Base-by-base conservation (phyloP, 768 basidiomycete genomes). In the Boletus tylopilopsis region DNA sequence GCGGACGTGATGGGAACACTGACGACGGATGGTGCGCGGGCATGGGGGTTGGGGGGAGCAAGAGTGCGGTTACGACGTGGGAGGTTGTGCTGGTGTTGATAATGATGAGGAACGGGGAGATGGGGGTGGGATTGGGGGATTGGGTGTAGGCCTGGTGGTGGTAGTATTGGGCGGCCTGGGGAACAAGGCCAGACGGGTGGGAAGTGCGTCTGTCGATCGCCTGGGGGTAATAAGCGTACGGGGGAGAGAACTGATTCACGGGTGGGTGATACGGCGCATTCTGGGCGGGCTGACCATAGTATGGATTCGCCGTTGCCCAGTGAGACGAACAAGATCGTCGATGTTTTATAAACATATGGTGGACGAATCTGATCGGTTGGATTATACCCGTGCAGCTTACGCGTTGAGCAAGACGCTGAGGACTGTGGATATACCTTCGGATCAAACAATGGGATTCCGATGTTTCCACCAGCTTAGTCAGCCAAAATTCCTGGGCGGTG, bases 1-100 rank as follows among this genome's bases (percentile, higher is more conserved):
- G 77, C 77, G 34, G 71, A 65, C 19, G 70, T 54, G 57, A 69
- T 62, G 32, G 73, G 64, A 32, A 67, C 70, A 53, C 74, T 77
- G 55, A 73, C 68, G 50, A 79, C 66, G 45, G 82, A 84, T 67
- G 76, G 71, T 24, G 78, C 74, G 22, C 78, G 77, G 53, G 71
- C 63, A 42, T 75, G 65, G 19, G 68, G 54, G 39, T 71, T 64
- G 45, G 73, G 75, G 11, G 76, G 73, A 1, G 66, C 69, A 45
- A 79, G 66, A 18, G 69, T 24, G 41, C 49, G 50, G 16, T 45
- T 42, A 63, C 38, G 65, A 41, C 64, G 57, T 18, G 67, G 45
- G 42, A 60, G 61, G 12, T 54, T 58, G 6, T 54, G 52, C 37
- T 49, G 51, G 3, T 48, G 62, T 6, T 51, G 56, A 50, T 58